Percentiles rank a stretch among this genome's conserved stretches.
Conservation (phyloP, 1,139 yeast genomes). For the Geotrichum phurueaensis region DNA sequence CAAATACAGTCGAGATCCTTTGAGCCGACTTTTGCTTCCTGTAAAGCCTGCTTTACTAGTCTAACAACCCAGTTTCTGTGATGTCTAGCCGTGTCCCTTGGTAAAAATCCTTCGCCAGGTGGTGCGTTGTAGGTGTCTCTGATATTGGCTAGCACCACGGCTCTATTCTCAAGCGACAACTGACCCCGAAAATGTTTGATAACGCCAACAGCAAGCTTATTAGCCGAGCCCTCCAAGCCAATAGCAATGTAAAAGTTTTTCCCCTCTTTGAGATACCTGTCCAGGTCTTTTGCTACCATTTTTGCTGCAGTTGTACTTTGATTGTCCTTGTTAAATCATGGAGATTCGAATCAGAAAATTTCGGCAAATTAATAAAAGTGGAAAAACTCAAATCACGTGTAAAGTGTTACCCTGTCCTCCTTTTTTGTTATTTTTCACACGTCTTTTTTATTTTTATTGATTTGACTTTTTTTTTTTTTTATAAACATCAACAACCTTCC, state of each 20-base stretch:
- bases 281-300: slow-evolving; percentile 20
- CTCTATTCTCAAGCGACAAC: slow-evolving; percentile 45
- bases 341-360: background rate
- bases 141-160: slow-evolving; percentile 74
- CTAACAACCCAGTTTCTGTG: slow-evolving; percentile 95
- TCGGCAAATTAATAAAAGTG: background rate
- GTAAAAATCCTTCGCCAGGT: slow-evolving; percentile 96
- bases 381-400: background rate
- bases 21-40: slow-evolving; percentile 50
- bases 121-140: slow-evolving; percentile 94
- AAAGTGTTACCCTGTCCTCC: background rate
- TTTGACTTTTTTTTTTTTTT: background rate
- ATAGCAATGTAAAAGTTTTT: slow-evolving; percentile 48
- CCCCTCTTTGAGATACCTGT: slow-evolving; percentile 22
- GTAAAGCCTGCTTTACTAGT: slow-evolving; percentile 58
- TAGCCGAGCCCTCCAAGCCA: slow-evolving; percentile 96
- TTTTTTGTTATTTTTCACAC: slow-evolving; percentile 5
- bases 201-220: slow-evolving; percentile 89
- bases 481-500: background rate
- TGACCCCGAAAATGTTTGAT: slow-evolving; percentile 60
- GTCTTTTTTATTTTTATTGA: slow-evolving; percentile 1
- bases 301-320: background rate
- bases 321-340: background rate
- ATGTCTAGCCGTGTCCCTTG: slow-evolving; percentile 93
- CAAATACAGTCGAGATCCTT: slow-evolving; percentile 80